A percentile compares a stretch with the other conserved stretches of the same genome.
Evolutionary conservation across 1,284 basidiomycete species (phyloP).

Genomic region (Phellopilus nigrolimitatus): DNA sequence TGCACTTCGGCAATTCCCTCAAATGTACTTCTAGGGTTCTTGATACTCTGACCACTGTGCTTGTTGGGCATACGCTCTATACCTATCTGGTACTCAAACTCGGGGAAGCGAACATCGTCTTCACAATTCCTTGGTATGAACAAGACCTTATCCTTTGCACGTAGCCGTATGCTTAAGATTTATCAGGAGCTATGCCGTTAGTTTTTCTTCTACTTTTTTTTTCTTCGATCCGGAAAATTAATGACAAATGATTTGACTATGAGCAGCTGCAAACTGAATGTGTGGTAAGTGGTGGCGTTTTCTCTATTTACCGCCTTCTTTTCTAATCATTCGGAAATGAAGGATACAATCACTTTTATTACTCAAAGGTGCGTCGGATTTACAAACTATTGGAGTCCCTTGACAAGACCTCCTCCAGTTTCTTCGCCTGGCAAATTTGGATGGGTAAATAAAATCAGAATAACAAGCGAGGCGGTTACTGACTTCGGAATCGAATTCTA

Average conservation of each 20-base stretch:
- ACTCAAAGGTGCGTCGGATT: not conserved
- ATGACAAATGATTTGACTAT: not conserved
- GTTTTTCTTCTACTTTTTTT: not conserved
- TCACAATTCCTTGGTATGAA: conserved; percentile 9
- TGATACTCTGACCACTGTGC: not conserved
- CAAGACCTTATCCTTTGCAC: not conserved
- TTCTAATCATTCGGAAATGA: not conserved
- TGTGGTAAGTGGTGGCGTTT: not conserved
- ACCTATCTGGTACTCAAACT: conserved; percentile 5
- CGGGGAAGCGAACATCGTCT: not conserved
- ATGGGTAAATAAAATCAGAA: not conserved
- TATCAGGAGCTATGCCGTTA: conserved; percentile 8
- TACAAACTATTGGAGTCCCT: not conserved
- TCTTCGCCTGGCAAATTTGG: conserved; percentile 9
- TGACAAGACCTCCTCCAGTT: not conserved
- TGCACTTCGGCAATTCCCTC: not conserved
- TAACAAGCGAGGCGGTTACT: not conserved
- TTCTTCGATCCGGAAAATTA: not conserved
- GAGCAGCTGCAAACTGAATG: conserved; percentile 1
- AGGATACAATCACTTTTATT: conserved; percentile 8
- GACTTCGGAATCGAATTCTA: not conserved
- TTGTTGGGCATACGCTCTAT: conserved; percentile 3
- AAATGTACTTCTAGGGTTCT: not conserved
- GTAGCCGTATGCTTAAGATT: not conserved
- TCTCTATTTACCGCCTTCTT: not conserved